Evolutionary conservation across 306 rosid species (phyloP), one percentile per base, ranked within the genome.

Genomic region (Citrullus mucosospermus): DNA sequence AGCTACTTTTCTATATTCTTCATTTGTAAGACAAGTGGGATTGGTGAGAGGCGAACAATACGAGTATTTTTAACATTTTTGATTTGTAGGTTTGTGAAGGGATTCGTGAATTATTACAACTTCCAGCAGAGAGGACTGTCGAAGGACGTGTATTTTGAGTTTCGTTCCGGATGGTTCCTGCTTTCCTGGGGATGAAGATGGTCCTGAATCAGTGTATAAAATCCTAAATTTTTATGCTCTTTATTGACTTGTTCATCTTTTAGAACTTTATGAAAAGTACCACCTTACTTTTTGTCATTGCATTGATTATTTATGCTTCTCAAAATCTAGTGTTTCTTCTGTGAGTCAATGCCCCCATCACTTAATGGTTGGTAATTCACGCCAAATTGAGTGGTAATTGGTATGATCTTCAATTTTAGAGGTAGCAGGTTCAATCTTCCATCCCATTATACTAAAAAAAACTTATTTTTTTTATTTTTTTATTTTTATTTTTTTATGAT

Each of bases 51-150:
- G 4, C 4, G 6, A 65, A 30, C 55, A 78, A 11, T 53, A 53
- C 57, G 8, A 53, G 2, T 5, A 6, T 48, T 44, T 51, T 44
- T 51, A 50, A 36, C 11, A 28, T 57, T 78, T 18, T 80, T 11
- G 8, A 68, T 75, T 80, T 81, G 83, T 89, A 95, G 99, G 97
- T 95, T 17, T 81, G 77, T 10, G 93, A 91, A 89, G 99, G 99
- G 79, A 92, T 95, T 78, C 83, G 91, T 59, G 97, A 92, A 59
- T 74, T 95, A 34, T 93, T 95, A 78, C 83, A 92, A 82, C 86
- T 89, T 79, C 93, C 97, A 50, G 97, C 97, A 55, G 97, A 91
- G 87, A 86, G 78, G 79, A 70, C 87, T 56, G 62, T 78, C 36
- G 89, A 87, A n/a, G 81, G 79, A 76, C 88, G 80, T 66, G 62